phyloP scores from a whole-genome alignment of 2,329 filamentous ascomycete genomes.

The Cladophialophora psammophila region DNA sequence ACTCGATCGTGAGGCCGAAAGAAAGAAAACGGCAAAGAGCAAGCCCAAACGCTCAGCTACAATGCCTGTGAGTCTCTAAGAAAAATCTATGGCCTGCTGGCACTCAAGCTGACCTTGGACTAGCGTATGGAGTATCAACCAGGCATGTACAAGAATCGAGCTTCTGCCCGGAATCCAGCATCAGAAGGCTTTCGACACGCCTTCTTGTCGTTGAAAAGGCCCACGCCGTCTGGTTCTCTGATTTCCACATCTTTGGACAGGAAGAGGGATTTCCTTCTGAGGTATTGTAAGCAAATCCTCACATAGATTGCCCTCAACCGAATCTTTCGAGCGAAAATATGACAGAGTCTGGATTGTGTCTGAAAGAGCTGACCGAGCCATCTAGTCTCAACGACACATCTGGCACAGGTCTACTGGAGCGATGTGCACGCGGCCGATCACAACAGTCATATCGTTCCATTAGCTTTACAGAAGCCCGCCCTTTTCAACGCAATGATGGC shows the following conservation, averaged over 20 bases:
- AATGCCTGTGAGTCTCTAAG: too few relatives aligned
- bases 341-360: background rate
- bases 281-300: background rate
- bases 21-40: too few relatives aligned
- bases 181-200: background rate
- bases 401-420: constrained; percentile 3
- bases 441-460: background rate
- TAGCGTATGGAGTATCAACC: too few relatives aligned
- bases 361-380: background rate
- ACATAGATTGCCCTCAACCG: too few relatives aligned
- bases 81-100: too few relatives aligned
- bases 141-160: too few relatives aligned
- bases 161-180: background rate
- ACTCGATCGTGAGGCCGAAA: too few relatives aligned
- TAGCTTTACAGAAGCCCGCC: background rate
- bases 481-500: constrained; percentile 11
- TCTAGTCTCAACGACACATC: background rate
- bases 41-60: too few relatives aligned
- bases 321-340: too few relatives aligned
- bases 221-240: background rate
- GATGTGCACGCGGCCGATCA: background rate
- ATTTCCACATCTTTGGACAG: background rate
- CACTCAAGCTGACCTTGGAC: too few relatives aligned
- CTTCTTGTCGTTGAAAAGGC: background rate
- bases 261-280: constrained; percentile 7